phyloP scores from a whole-genome alignment of 495 filamentous ascomycete species.

The Emericellopsis terricola region DNA sequence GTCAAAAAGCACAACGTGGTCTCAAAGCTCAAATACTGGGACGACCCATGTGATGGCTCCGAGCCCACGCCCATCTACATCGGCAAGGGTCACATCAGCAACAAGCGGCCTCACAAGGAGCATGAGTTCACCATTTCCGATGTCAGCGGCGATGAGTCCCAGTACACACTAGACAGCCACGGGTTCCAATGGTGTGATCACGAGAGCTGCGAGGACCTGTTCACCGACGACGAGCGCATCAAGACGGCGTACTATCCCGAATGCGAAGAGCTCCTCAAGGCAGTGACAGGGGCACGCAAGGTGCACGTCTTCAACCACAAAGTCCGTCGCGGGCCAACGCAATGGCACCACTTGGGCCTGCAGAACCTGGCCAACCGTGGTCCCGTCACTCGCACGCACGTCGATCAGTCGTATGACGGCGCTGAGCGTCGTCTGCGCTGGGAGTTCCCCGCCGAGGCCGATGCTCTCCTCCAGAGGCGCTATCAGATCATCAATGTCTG shows the following conservation, averaged over 20 bases:
- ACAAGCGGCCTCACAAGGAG: conserved; percentile 15
- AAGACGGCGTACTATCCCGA: conserved; percentile 47
- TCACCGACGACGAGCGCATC: conserved; percentile 51
- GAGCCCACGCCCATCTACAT: conserved; percentile 30
- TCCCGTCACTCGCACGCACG: conserved; percentile 49
- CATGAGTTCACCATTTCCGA: conserved; percentile 21
- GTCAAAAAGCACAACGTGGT: conserved; percentile 23
- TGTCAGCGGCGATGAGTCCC: conserved; percentile 16
- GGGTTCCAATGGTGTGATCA: conserved; percentile 23
- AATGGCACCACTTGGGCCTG: conserved; percentile 5
- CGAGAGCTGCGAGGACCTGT: conserved; percentile 35
- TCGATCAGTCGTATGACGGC: conserved; percentile 52
- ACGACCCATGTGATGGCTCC: conserved; percentile 39
- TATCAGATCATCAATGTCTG: conserved; percentile 70
- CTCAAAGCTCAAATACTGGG: conserved; percentile 40
- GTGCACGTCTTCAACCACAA: conserved; percentile 66
- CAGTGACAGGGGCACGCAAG: conserved; percentile 44
- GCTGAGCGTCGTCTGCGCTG: conserved; percentile 34
- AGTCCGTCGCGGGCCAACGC: conserved; percentile 37
- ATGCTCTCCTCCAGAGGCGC: conserved; percentile 39
- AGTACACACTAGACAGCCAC: conserved; percentile 22
- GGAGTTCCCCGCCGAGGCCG: conserved; percentile 46
- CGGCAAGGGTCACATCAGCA: conserved; percentile 29
- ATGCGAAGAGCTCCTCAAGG: conserved; percentile 43
- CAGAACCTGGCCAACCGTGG: conserved; percentile 21